phyloP scores from a whole-genome alignment of 2,329 filamentous ascomycete species.

The Aureobasidium pullulans region DNA sequence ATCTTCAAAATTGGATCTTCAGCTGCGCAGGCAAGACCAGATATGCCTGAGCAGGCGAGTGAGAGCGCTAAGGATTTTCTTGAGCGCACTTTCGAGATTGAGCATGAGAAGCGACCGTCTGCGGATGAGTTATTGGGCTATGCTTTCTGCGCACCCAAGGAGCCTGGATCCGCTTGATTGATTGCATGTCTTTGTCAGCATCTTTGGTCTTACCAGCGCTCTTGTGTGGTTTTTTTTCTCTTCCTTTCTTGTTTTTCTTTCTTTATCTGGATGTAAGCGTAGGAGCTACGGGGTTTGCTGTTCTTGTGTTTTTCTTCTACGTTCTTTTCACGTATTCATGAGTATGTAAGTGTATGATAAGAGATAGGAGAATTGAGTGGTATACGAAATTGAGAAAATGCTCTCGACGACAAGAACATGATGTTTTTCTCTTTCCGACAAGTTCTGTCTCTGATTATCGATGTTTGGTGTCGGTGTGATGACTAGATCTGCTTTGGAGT shows the following conservation, averaged over 20 bases:
- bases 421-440: too few species aligned
- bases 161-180: conserved; percentile 4
- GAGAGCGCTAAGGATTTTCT: conserved; percentile 79
- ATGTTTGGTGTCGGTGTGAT: too few species aligned
- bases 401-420: too few species aligned
- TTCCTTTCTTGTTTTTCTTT: background rate
- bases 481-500: too few species aligned
- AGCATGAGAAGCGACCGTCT: conserved; percentile 84
- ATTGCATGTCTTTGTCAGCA: background rate
- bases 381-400: too few species aligned
- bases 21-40: conserved; percentile 50
- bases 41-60: conserved; percentile 79
- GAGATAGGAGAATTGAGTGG: too few species aligned
- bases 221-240: background rate
- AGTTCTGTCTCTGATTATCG: too few species aligned
- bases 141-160: conserved; percentile 48
- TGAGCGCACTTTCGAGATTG: conserved; percentile 85
- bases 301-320: too few species aligned
- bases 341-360: too few species aligned
- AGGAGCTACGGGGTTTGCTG: background rate
- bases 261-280: conserved; percentile 5
- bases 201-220: background rate
- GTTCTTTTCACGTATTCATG: too few species aligned
- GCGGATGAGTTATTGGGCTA: conserved; percentile 84
- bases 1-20: conserved; percentile 87